Base-by-base conservation (phyloP, 331 rosid genomes). In the Ulmus americana region DNA sequence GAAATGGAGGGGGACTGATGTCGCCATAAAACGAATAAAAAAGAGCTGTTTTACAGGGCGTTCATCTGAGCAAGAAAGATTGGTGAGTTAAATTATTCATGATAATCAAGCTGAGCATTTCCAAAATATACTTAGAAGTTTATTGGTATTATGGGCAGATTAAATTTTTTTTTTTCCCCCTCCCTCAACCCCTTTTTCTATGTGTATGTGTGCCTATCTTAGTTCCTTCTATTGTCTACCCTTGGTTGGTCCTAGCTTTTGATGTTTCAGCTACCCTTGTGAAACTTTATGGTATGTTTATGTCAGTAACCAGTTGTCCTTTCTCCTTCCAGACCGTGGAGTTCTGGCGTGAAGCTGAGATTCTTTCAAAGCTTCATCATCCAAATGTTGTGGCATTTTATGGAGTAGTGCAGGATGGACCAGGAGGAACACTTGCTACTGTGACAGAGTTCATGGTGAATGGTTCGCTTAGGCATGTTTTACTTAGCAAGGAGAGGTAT, bases 1-100 rank as follows among this genome's bases (percentile, higher is more conserved):
- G 67, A 90, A 90, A 71, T 90, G 95, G 97, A 72, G 94, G 65
- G 95, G 97, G 64, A 79, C 95, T 13, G 95, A 90, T 82, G 97
- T 90, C 67, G 97, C 97, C 71, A 90, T 90, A 64, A 90, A 90
- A 75, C 78, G 97, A 65, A 90, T 87, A 59, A 90, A 90, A 64
- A 85, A 87, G 67, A 90, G 97, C 70, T 91, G 96, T 71, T 91
- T 88, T 73, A 76, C 91, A 0, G 91, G 95, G 72, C 69, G 86
- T 50, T 74, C 87, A 13, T 82, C 87, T 45, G 87, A 76, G 75
- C 83, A 79, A 69, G 86, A 82, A 67, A 79, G 86, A 76, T 61
- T 82, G 84, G 86, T 82, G 64, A 63, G 80, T 68, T 70, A 8
- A 14, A 6, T 20, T 3, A 28, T 28, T 28, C 35, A 3, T 28